These are phyloP conservation scores for Sisymbrium altissimum DNA, from an alignment of 345 rosid species.

Conservation along the genomic window DNA sequence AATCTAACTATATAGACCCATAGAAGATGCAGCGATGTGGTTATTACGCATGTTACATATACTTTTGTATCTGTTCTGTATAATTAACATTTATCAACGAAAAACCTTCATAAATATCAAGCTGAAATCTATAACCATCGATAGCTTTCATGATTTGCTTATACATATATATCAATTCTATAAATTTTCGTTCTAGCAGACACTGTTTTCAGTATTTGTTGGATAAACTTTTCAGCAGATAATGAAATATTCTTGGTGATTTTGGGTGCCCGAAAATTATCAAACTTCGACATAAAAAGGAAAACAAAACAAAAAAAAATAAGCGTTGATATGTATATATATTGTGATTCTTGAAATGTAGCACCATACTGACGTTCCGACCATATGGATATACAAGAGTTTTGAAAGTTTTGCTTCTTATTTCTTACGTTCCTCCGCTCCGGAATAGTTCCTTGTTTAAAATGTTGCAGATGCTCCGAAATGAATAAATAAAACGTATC, in stretches of 20 bases:
- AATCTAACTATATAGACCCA: constrained; percentile 15
- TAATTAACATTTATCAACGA: background rate
- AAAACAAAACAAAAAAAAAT: too few species aligned
- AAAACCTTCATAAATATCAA: background rate
- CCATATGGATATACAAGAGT: background rate
- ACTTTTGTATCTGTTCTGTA: background rate
- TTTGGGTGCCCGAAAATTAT: background rate
- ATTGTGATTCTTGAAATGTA: background rate
- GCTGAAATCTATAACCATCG: background rate
- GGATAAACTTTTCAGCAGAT: background rate
- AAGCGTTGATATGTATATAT: background rate
- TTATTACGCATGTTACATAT: constrained; percentile 19
- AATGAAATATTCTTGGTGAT: background rate
- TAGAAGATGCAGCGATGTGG: constrained; percentile 14
- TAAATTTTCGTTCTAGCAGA: background rate
- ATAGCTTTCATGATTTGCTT: background rate
- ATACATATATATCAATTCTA: background rate
- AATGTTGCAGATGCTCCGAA: constrained; percentile 1
- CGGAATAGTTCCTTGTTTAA: background rate
- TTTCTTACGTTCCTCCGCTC: background rate
- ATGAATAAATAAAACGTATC: background rate
- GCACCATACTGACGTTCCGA: background rate
- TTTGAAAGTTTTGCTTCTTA: background rate
- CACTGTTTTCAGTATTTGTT: background rate
- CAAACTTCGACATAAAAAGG: background rate